Evolutionary conservation across 768 basidiomycete species (phyloP), one percentile per base, ranked within the genome.

Genomic region (Sporobolomyces phaffii): DNA sequence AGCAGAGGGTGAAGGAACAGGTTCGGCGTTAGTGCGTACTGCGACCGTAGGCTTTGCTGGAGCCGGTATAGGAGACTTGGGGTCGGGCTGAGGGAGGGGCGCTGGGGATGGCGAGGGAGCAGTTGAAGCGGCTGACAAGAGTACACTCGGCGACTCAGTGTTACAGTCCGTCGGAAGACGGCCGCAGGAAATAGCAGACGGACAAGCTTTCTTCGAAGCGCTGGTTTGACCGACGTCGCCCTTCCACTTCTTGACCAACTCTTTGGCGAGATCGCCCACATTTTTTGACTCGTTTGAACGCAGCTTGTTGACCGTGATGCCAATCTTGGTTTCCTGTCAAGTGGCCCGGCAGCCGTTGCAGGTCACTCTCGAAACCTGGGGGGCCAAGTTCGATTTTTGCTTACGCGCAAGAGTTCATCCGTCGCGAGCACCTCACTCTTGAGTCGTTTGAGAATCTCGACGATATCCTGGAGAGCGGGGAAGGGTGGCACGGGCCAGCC

Each of bases 281-380:
- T 85, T 82, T 74, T 87, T 89, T 17, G 83, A 80, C 1, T 83
- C 79, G 77, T 91, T 87, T 34, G 82, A 81, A 51, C 91, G 84
- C 22, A 93, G 82, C 80, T 93, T 93, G 58, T 91, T 90, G 3
- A 96, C 90, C 0, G 90, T 88, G n/a, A 94, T 79, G 53, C 91
- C 91, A 5, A 87, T 88, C 78, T 88, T 92, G 77, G 90, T 92
- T 79, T 93, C 91, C 91, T 93, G 64, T n/a, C n/a, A n/a, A n/a
- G n/a, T n/a, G n/a, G n/a, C n/a, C n/a, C n/a, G n/a, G n/a, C n/a
- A n/a, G n/a, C n/a, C n/a, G n/a, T n/a, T n/a, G n/a, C n/a, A n/a
- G n/a, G n/a, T n/a, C n/a, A n/a, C n/a, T n/a, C n/a, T n/a, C n/a
- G n/a, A n/a, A n/a, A n/a, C n/a, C n/a, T n/a, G n/a, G 24, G 11